A percentile compares a stretch with the other conserved stretches of the same genome.
phyloP scores from a whole-genome alignment of 306 rosid genomes.

The Lathyrus tuberosus region DNA sequence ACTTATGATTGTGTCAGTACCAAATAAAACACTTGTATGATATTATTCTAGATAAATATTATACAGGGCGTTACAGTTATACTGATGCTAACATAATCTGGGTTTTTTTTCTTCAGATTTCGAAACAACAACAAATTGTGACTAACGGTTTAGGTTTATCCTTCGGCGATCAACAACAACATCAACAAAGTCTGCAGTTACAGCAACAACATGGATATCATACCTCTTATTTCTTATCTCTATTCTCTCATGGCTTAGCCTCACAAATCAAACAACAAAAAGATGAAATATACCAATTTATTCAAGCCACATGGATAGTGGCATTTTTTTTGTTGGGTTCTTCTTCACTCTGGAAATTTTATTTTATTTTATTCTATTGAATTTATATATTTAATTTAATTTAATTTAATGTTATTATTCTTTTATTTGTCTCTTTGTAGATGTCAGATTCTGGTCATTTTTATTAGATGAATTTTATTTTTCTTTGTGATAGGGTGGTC shows the following conservation, averaged over 20 bases:
- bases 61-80: too few species aligned
- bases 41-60: too few species aligned
- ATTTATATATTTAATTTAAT: constrained; percentile 39
- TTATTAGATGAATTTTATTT: background rate
- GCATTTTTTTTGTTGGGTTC: constrained; percentile 26
- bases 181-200: too few species aligned
- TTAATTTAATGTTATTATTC: constrained; percentile 53
- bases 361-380: constrained; percentile 56
- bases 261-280: constrained; percentile 75
- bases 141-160: constrained; percentile 88
- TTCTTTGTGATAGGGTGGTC: constrained; percentile 9
- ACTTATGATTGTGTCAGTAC: too few species aligned
- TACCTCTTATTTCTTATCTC: constrained; percentile 56
- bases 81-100: too few species aligned
- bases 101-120: too few species aligned
- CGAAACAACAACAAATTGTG: constrained; percentile 70
- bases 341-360: constrained; percentile 20
- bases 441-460: constrained; percentile 7
- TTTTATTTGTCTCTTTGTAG: constrained; percentile 48
- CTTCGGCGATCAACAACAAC: constrained; percentile 58
- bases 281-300: constrained; percentile 73
- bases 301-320: constrained; percentile 59
- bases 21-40: too few species aligned
- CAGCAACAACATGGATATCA: constrained; percentile 42
- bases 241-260: constrained; percentile 57